Evolutionary conservation across 2,329 filamentous ascomycete species (phyloP).

Genomic region (Diplodia seriata): DNA sequence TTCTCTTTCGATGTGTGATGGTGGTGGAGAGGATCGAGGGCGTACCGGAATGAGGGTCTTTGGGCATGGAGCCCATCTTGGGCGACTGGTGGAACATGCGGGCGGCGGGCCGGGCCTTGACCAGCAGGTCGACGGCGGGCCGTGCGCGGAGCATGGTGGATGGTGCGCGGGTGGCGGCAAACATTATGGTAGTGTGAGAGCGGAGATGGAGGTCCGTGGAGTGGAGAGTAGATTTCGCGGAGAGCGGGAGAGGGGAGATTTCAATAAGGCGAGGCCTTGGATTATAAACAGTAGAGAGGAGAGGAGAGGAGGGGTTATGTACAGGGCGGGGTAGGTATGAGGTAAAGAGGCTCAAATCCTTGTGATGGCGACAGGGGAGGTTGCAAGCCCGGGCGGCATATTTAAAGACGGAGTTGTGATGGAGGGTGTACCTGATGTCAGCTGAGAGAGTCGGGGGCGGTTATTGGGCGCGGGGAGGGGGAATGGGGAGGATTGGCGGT

Average conservation of each 20-base stretch:
- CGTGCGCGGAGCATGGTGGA: conserved; percentile 27
- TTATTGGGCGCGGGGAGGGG: not conserved
- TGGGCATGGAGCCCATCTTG: conserved; percentile 10
- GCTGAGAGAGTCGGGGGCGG: not conserved
- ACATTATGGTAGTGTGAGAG: conserved; percentile 14
- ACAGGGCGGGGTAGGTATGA: conserved; percentile 11
- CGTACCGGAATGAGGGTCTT: conserved; percentile 12
- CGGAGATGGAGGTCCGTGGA: not conserved
- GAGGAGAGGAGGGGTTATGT: conserved; percentile 4
- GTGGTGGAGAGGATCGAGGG: too few relatives aligned
- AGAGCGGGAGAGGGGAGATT: conserved; percentile 1
- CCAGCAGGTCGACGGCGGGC: conserved; percentile 10
- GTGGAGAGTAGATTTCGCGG: not conserved
- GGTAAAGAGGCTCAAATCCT: conserved; percentile 14
- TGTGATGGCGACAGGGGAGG: conserved; percentile 7
- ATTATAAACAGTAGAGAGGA: conserved; percentile 17
- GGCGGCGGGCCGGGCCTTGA: conserved; percentile 14
- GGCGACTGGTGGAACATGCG: conserved; percentile 13
- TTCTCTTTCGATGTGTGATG: too few relatives aligned
- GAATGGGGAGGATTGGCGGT: conserved; percentile 7
- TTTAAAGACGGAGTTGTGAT: conserved; percentile 8
- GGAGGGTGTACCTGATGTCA: conserved; percentile 14
- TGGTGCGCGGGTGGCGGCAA: conserved; percentile 4
- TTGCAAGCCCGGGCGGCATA: conserved; percentile 11
- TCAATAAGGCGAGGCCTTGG: not conserved